Percentiles rank a stretch among this genome's conserved stretches.
These are phyloP conservation scores for Paramecium bursaria DNA, from an alignment of 73 alveolate genomes.

Conservation along the genomic window DNA sequence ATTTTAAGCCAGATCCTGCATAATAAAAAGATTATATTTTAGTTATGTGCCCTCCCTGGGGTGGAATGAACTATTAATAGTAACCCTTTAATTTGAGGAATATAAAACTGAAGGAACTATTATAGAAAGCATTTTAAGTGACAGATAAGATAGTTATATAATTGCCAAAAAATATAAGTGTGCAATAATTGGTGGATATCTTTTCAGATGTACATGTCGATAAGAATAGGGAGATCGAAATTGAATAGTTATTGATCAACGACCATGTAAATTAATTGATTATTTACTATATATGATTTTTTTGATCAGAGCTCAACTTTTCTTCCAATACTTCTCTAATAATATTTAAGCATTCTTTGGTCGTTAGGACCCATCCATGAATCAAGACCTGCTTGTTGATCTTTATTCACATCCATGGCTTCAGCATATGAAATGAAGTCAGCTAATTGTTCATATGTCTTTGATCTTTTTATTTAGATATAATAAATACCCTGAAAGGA, in stretches of 20 bases:
- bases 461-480: constrained; percentile 3
- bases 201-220: constrained; percentile 4
- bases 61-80: constrained; percentile 26
- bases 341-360: constrained; percentile 66
- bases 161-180: constrained; percentile 38
- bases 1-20: neutral
- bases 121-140: constrained; percentile 23
- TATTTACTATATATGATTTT: constrained; percentile 61
- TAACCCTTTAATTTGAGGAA: constrained; percentile 17
- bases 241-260: constrained; percentile 31
- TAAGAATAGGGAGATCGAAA: constrained; percentile 38
- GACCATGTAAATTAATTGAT: constrained; percentile 46
- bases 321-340: constrained; percentile 63
- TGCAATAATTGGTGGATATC: constrained; percentile 3
- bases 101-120: constrained; percentile 40
- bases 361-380: constrained; percentile 65
- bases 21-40: constrained; percentile 2
- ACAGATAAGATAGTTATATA: constrained; percentile 17
- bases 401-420: constrained; percentile 58
- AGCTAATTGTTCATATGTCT: constrained; percentile 50
- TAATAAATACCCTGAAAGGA: constrained; percentile 31
- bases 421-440: constrained; percentile 52
- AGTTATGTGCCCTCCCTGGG: constrained; percentile 57
- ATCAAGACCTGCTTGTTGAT: constrained; percentile 57
- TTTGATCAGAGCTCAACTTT: constrained; percentile 39